Evolutionary conservation across 495 filamentous ascomycete genomes (phyloP).

Genomic region (Talaromyces proteolyticus): DNA sequence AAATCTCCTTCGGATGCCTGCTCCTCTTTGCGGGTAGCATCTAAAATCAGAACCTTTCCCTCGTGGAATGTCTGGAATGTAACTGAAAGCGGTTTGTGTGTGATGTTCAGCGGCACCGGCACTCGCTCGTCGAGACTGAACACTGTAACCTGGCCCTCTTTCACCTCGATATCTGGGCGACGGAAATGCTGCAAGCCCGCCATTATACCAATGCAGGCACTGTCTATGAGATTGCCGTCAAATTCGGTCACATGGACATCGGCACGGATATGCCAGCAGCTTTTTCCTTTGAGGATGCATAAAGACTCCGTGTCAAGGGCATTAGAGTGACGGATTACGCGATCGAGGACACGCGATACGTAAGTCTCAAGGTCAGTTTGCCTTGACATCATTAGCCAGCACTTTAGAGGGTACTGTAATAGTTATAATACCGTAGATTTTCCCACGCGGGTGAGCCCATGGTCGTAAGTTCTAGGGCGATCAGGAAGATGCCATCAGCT

Average conservation of each 20-base stretch:
- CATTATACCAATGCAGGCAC: slow-evolving; percentile 78
- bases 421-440: slow-evolving; percentile 57
- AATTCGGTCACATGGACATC: slow-evolving; percentile 85
- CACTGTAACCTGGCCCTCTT: slow-evolving; percentile 74
- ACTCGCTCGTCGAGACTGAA: slow-evolving; percentile 81
- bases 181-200: slow-evolving; percentile 85
- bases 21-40: slow-evolving; percentile 80
- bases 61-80: slow-evolving; percentile 78
- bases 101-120: slow-evolving; percentile 79
- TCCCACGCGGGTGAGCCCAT: slow-evolving; percentile 92
- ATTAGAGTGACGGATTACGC: slow-evolving; percentile 82
- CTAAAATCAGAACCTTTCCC: slow-evolving; percentile 59
- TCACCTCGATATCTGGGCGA: slow-evolving; percentile 77
- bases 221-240: slow-evolving; percentile 84
- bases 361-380: slow-evolving; percentile 75
- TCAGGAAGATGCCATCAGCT: slow-evolving; percentile 91
- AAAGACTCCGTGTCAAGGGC: slow-evolving; percentile 93
- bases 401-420: slow-evolving; percentile 2
- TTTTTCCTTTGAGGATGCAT: slow-evolving; percentile 83
- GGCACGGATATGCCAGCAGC: slow-evolving; percentile 84
- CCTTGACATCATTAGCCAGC: slow-evolving; percentile 24
- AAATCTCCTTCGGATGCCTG: slow-evolving; percentile 78
- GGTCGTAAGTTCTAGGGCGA: slow-evolving; percentile 82
- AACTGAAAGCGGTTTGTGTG: slow-evolving; percentile 84
- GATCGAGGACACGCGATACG: slow-evolving; percentile 83